Base-by-base conservation (phyloP, 495 filamentous ascomycete genomes). In the Podospora comata region DNA sequence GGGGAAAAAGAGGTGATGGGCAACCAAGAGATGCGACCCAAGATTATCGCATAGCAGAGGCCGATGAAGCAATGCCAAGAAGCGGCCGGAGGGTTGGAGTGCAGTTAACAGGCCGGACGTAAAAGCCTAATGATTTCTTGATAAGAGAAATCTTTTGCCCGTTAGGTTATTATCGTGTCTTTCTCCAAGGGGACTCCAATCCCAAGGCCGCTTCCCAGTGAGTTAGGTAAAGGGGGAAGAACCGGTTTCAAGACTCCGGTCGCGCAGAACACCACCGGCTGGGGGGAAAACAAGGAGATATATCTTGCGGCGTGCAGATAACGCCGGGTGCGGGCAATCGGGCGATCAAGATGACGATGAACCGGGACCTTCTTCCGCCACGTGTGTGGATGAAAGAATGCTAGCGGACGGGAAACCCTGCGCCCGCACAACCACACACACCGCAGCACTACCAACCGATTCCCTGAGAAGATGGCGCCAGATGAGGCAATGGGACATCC, bases 61-160 rank as follows among this genome's bases (percentile, higher is more conserved):
- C 53, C 44, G 66, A 66, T 73, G 72, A 74, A 67, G 74, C 73
- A 70, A 71, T 70, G 72, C 74, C 72, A 76, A 74, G 72, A 68
- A 39, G 55, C 64, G 67, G 66, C 67, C 62, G 67, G 70, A 62
- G 62, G 60, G 53, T 60, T 70, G 19, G 57, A 65, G 56, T 56
- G 55, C 55, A 58, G 55, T 58, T 58, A n/a, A 61, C 64, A 62
- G 64, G 32, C 16, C 23, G 34, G 26, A 48, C 64, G 19, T 65
- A 57, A 68, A 68, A 71, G 69, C 66, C 70, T 67, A 69, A 71
- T 65, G 15, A 7, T 7, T 48, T 39, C 26, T 59, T 61, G 59
- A 61, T 61, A 44, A 23, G 15, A 48, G 30, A 48, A 26, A 19
- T 20, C 1, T 2, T 23, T 23, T 23, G 23, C 23, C 55, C 55